A percentile compares a stretch with the other conserved stretches of the same genome.
Conservation (phyloP, 257 asterid species). For the Gynochthodes officinalis region DNA sequence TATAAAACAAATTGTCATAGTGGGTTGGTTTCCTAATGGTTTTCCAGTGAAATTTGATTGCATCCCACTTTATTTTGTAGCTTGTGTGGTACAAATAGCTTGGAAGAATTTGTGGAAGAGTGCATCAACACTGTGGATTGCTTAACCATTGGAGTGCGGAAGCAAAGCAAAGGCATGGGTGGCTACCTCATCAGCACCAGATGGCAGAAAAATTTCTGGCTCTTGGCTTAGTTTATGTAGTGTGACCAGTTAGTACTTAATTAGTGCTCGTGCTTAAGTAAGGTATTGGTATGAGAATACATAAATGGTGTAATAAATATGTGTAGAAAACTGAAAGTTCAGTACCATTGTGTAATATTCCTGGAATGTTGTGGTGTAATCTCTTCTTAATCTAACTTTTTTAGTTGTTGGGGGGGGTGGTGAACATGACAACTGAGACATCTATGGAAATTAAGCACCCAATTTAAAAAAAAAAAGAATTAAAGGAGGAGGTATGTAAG, state of each 20-base stretch:
- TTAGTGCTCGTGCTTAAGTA: background rate
- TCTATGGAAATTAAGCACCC: too few species aligned
- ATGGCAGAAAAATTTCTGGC: conserved; percentile 98
- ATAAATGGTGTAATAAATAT: background rate
- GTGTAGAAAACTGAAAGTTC: background rate
- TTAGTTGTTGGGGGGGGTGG: too few species aligned
- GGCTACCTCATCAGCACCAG: conserved; percentile 91
- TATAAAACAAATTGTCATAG: too few species aligned
- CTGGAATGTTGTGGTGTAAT: background rate
- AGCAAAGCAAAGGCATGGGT: conserved; percentile 76
- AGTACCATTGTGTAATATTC: background rate
- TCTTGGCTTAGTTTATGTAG: conserved; percentile 46
- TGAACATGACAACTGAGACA: too few species aligned
- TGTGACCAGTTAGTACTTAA: background rate
- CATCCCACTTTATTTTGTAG: conserved; percentile 34
- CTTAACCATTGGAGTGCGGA: conserved; percentile 82
- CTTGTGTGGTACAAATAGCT: conserved; percentile 50
- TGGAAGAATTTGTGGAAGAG: conserved; percentile 67
- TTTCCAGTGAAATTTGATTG: background rate
- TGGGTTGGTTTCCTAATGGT: background rate
- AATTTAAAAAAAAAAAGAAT: too few species aligned
- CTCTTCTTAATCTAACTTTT: background rate
- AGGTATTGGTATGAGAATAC: background rate
- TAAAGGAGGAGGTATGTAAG: too few species aligned
- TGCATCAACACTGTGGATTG: conserved; percentile 73